Evolutionary conservation across 2,329 filamentous ascomycete species (phyloP), one percentile per base, ranked within the genome.

Genomic region (Penicillium vulpinum): DNA sequence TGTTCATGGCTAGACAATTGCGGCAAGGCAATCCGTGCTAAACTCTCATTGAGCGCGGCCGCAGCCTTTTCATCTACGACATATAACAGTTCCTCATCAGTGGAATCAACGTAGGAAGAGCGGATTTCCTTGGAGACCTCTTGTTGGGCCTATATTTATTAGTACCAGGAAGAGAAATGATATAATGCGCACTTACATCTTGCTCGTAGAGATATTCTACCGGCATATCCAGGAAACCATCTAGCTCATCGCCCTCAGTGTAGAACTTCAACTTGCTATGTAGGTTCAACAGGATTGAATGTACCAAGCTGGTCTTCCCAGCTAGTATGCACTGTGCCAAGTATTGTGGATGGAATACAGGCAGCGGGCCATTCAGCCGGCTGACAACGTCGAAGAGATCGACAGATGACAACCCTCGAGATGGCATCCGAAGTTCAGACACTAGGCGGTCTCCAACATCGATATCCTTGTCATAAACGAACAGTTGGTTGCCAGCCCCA

Each of bases 331-430:
- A 93, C 72, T 97, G 90, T 51, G 90, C 89, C 26, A 97, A 76
- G 57, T 96, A 90, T 67, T 96, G 91, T 0, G 94, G 94, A 67
- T 99, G 93, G 66, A 96, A 99, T 2, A 95, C 82, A 0, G 94
- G 91, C 7, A 97, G 78, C 2, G 92, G 89, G 0, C 91, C 90
- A 68, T 97, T 97, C 47, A 97, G 80, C 59, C 90, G 82, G 63
- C 90, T 89, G 11, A 95, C 90, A 9, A 92, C 83, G 38, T 92
- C 86, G 63, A 95, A 96, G 5, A 96, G 78, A 69, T 94, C 88
- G 70, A 85, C 83, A 1, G 79, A 80, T 5, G 80, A 80, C 11
- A 73, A 74, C 40, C 80, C 74, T 54, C 68, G 73, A 6, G 80
- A 75, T 3, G 81, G 77, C 39, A 81, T 76, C 29, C 82, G 78